phyloP scores from a whole-genome alignment of 768 basidiomycete genomes.

The Suillus luteus region DNA sequence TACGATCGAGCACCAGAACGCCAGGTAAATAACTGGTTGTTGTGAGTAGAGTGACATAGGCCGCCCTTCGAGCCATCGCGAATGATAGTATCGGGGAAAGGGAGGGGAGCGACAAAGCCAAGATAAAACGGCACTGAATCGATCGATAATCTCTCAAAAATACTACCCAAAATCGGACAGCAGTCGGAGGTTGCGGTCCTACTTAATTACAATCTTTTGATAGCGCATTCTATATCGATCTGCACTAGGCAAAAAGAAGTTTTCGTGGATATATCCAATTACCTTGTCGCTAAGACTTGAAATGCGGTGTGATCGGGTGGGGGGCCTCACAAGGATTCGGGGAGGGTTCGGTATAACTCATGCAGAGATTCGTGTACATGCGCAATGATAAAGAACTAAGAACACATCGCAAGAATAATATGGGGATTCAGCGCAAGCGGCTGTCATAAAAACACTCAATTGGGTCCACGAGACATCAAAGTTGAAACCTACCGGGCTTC shows the following conservation, averaged over 20 bases:
- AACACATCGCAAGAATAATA: slow-evolving; percentile 8
- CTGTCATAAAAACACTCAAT: not conserved
- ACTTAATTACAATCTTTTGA: not conserved
- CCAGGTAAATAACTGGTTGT: slow-evolving; percentile 59
- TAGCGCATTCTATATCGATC: not conserved
- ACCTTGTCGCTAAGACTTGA: not conserved
- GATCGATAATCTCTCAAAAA: not conserved
- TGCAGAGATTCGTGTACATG: slow-evolving; percentile 13
- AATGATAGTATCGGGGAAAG: not conserved
- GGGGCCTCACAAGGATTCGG: not conserved
- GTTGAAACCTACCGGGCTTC: slow-evolving; percentile 79
- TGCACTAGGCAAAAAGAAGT: slow-evolving; percentile 6
- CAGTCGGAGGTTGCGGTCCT: not conserved
- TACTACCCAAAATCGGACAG: not conserved
- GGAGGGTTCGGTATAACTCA: slow-evolving; percentile 3
- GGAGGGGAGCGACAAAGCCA: not conserved
- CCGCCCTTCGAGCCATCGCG: slow-evolving; percentile 44
- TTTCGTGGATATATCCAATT: slow-evolving; percentile 1
- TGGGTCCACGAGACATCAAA: not conserved
- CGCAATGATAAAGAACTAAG: slow-evolving; percentile 7
- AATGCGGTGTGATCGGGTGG: not conserved
- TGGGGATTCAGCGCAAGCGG: slow-evolving; percentile 9
- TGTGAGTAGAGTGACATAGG: slow-evolving; percentile 81
- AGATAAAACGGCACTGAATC: not conserved
- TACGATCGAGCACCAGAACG: slow-evolving; percentile 54